Base-by-base conservation (phyloP, 495 filamentous ascomycete genomes). In the Trichoderma erinaceum region DNA sequence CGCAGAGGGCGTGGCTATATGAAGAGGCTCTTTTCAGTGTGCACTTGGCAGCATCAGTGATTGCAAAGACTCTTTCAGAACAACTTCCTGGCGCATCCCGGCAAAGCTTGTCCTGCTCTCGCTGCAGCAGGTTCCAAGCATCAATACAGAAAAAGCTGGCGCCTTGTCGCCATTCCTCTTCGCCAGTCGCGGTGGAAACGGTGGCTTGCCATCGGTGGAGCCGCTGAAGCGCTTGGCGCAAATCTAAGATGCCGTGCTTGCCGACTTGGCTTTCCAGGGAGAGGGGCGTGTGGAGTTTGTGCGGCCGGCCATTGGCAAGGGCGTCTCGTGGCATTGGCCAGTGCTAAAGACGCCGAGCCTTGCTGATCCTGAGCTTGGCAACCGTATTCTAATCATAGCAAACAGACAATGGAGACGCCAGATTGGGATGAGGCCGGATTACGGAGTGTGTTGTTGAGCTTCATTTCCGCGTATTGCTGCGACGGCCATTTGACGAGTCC, bases 1-100 rank as follows among this genome's bases (percentile, higher is more conserved):
- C 70, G 69, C 69, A 43, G 18, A 52, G 67, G 44, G 41, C 66
- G 68, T 35, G 66, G 44, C 32, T 64, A 65, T 44, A 68, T 71
- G 71, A 64, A 48, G 4, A 5, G 4, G 35, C 5, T 10, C 8
- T 38, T 38, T 38, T 10, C 35, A 38, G 35, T 5, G 8, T 3
- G 35, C 5, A 38, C 35, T 38, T 10, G 35, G 35, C 35, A 0
- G 35, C 35, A 10, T 38, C 35, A 38, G 7, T 38, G 35, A 5
- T 38, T 29, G 29, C 29, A 4, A 29, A 29, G 29, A 29, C 29
- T 29, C 29, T 29, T 29, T 29, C 29, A 29, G 4, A 10, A 10
- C 5, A 7, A 5, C 35, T 5, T 38, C 35, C 35, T 5, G 5
- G 5, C 5, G 35, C 35, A 38, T 7, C 35, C 3, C 35, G 35